Base-by-base conservation (phyloP, 2,329 filamentous ascomycete genomes). In the Sporothrix variecibatus region DNA sequence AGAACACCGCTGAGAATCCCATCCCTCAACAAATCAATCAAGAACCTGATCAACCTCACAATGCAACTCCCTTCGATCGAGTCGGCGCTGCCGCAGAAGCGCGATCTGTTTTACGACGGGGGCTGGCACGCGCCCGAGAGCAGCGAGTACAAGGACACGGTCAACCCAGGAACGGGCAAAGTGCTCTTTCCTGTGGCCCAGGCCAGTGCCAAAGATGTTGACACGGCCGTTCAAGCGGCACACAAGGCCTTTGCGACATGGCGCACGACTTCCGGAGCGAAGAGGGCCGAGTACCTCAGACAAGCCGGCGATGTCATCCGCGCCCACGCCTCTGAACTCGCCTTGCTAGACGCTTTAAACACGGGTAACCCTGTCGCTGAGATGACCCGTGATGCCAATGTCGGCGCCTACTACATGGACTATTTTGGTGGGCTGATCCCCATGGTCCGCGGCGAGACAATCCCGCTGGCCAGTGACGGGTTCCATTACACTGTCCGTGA, bases 341-440 rank as follows among this genome's bases (percentile, higher is more conserved):
- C 80, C 2, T 64, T 74, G 26, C 65, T 76, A 4, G 73, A 74
- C 71, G 43, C 75, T 1, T 51, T 64, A 43, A 75, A 76, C 64
- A 73, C 74, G 9, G 75, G 75, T 34, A 76, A 75, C 46, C 75
- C 75, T 9, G 72, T 75, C 38, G 49, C 74, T 34, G 72, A 71
- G 31, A 73, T 75, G 74, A 46, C 73, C 15, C 73, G 72, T 62
- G 91, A 93, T 81, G 91, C 91, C 1, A 90, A 92, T 78, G 92
- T 92, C 77, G 91, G 89, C 79, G 91, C 92, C 79, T 86, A 88
- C n/a, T 91, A 90, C 80, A 81, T 83, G 7, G 87, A 88, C 78
- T 92, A 92, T 80, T 92, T 92, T 78, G 90, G 88, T 51, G 90
- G 91, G 56, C 92, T 87, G 80, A 88, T 90, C 26, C 90, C 92